A percentile compares a stretch with the other conserved stretches of the same genome.
These are phyloP conservation scores for Zarea fungicola DNA, from an alignment of 2,329 filamentous ascomycete genomes.

Conservation along the genomic window DNA sequence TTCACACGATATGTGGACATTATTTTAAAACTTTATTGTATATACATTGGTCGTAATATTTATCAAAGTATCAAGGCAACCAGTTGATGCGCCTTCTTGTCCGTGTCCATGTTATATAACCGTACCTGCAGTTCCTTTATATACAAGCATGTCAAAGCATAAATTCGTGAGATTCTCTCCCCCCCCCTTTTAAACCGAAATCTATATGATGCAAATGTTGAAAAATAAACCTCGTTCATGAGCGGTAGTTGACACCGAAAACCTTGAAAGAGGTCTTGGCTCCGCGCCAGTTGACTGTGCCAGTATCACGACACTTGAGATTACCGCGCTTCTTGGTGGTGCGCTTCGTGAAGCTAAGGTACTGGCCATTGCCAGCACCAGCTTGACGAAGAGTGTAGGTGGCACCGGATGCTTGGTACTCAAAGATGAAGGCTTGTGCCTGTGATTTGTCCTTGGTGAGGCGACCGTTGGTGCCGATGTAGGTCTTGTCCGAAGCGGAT, in stretches of 20 bases:
- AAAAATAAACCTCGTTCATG: neutral
- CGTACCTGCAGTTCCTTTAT: neutral
- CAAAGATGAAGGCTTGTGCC: conserved; percentile 11
- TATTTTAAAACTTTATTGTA: neutral
- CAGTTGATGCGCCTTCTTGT: conserved; percentile 8
- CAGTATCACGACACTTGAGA: neutral
- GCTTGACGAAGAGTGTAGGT: conserved; percentile 1
- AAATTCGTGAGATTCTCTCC: too few species aligned
- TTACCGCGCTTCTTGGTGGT: conserved; percentile 3
- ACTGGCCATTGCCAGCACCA: neutral
- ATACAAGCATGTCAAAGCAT: neutral
- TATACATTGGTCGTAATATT: neutral
- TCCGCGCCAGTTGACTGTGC: conserved; percentile 4
- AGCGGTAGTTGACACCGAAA: conserved; percentile 12
- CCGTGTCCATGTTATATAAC: neutral
- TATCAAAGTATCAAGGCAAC: neutral
- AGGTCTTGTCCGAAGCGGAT: conserved; percentile 23
- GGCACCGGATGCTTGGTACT: conserved; percentile 4
- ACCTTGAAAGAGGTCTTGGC: conserved; percentile 6
- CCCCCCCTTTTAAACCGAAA: too few species aligned
- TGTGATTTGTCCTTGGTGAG: conserved; percentile 12
- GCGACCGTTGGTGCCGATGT: conserved; percentile 13
- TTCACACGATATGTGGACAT: too few species aligned
- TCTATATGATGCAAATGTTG: neutral
- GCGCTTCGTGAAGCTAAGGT: conserved; percentile 1